Evolutionary conservation across 192 early-diverging fungal species (phyloP).

Genomic region (Coemansia umbellata): DNA sequence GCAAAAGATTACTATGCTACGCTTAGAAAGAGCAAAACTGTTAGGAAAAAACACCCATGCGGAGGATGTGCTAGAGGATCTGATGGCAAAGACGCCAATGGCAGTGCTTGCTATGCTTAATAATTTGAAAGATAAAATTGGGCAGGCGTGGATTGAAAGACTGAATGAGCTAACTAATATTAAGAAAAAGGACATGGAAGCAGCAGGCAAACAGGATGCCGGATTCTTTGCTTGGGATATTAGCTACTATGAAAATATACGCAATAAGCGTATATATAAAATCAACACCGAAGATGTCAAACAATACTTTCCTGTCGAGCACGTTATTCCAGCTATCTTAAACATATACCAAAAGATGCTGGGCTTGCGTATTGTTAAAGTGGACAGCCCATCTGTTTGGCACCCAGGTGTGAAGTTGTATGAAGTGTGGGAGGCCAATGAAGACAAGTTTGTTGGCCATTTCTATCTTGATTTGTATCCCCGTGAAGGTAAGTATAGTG

Average conservation of each 20-base stretch:
- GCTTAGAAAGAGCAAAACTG: constrained; percentile 44
- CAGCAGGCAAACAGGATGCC: constrained; percentile 44
- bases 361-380: constrained; percentile 56
- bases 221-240: constrained; percentile 63
- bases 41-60: constrained; percentile 64
- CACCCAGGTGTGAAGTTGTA: constrained; percentile 68
- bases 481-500: constrained; percentile 62
- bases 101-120: constrained; percentile 57
- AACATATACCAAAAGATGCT: constrained; percentile 65
- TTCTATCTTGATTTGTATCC: constrained; percentile 70
- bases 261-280: constrained; percentile 56
- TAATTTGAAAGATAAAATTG: constrained; percentile 51
- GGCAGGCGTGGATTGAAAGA: no score
- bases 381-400: constrained; percentile 57
- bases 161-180: constrained; percentile 53
- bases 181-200: constrained; percentile 47
- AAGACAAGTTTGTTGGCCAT: constrained; percentile 55
- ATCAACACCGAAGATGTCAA: constrained; percentile 67
- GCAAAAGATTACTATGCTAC: constrained; percentile 46
- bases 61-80: constrained; percentile 61
- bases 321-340: constrained; percentile 55
- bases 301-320: constrained; percentile 62
- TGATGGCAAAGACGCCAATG: constrained; percentile 69
- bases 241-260: constrained; percentile 59
- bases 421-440: constrained; percentile 59